Conservation (phyloP, 2,329 filamentous ascomycete genomes). For the Sordariomycetes sp. region DNA sequence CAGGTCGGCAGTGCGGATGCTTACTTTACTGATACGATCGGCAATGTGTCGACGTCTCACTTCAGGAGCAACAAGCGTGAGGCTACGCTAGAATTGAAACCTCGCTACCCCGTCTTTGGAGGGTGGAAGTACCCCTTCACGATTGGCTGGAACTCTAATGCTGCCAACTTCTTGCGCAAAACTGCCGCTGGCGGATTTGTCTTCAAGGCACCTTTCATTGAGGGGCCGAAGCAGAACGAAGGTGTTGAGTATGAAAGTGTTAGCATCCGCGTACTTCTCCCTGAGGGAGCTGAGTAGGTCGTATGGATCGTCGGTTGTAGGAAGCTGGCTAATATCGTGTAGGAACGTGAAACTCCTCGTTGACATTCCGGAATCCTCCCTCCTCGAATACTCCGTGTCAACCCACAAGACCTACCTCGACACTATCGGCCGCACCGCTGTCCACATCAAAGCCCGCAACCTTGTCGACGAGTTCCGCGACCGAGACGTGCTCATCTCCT, state of each 20-base stretch:
- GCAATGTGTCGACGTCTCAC: slow-evolving; percentile 88
- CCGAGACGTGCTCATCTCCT: slow-evolving; percentile 74
- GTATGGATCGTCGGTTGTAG: not conserved
- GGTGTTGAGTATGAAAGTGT: slow-evolving; percentile 80
- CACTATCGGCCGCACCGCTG: slow-evolving; percentile 75
- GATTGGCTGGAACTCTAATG: slow-evolving; percentile 88
- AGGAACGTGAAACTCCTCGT: slow-evolving; percentile 76
- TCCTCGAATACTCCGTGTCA: slow-evolving; percentile 49
- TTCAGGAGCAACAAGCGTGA: slow-evolving; percentile 73
- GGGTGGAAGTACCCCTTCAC: slow-evolving; percentile 98
- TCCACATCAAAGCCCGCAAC: slow-evolving; percentile 75
- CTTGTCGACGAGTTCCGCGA: slow-evolving; percentile 85
- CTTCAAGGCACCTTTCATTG: slow-evolving; percentile 84
- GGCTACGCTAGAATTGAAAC: slow-evolving; percentile 81
- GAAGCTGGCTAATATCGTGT: slow-evolving; percentile 24
- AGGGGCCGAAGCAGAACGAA: slow-evolving; percentile 80
- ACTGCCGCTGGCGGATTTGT: slow-evolving; percentile 63
- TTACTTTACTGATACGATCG: slow-evolving; percentile 94
- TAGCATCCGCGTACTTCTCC: slow-evolving; percentile 73
- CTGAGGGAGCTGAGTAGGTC: slow-evolving; percentile 79
- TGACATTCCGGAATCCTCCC: slow-evolving; percentile 53
- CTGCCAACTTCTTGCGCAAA: slow-evolving; percentile 66
- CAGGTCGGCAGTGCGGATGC: slow-evolving; percentile 71
- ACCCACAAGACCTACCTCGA: slow-evolving; percentile 89
- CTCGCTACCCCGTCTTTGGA: slow-evolving; percentile 91